Conservation (phyloP, 305 asterid genomes). For the Vinca major region DNA sequence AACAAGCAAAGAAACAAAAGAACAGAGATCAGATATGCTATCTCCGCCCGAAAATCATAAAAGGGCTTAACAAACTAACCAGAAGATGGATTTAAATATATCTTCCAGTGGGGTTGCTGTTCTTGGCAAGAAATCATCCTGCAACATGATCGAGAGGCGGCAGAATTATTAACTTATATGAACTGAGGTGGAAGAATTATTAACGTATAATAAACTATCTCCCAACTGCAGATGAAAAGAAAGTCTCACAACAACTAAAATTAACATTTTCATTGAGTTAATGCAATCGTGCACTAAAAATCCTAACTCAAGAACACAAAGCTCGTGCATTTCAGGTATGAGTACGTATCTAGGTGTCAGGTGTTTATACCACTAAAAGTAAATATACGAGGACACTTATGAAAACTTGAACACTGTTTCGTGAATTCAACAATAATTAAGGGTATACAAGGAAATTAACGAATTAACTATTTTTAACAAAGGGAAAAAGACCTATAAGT, state of each 20-base stretch:
- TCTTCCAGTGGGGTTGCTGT: constrained; percentile 94
- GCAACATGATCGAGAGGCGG: constrained; percentile 11
- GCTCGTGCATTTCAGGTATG: background rate
- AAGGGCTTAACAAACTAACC: constrained; percentile 41
- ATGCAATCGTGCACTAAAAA: background rate
- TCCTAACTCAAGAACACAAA: background rate
- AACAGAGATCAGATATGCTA: constrained; percentile 2
- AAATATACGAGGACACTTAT: too few relatives aligned
- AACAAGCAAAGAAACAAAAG: constrained; percentile 13
- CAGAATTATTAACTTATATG: constrained; percentile 3
- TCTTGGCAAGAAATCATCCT: constrained; percentile 97
- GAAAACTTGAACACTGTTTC: too few relatives aligned
- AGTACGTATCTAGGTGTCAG: too few relatives aligned
- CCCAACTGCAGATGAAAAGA: background rate
- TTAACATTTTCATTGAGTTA: background rate
- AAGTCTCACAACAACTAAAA: background rate
- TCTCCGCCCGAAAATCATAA: constrained; percentile 11
- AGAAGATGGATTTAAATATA: constrained; percentile 78
- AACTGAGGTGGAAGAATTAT: constrained; percentile 3
- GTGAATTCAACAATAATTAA: too few relatives aligned
- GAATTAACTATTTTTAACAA: too few relatives aligned
- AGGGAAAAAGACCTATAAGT: too few relatives aligned
- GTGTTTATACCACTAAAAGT: too few relatives aligned
- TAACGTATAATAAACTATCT: background rate
- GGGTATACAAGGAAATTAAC: too few relatives aligned